Conservation (phyloP, 495 filamentous ascomycete genomes). For the Mycothermus thermophilus region DNA sequence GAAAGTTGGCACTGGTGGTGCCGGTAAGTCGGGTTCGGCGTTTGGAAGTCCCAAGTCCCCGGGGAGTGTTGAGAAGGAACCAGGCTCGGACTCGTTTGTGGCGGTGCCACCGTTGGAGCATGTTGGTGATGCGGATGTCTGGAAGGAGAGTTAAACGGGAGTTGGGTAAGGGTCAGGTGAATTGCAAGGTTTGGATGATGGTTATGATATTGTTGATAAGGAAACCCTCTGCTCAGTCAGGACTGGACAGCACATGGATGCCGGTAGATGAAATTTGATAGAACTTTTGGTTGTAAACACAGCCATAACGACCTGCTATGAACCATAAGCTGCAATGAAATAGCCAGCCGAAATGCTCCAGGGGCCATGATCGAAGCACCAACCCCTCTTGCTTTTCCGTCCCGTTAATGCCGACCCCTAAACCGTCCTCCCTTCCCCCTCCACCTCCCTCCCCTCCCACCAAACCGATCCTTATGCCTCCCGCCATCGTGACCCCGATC, state of each 20-base stretch:
- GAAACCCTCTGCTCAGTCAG: constrained; percentile 4
- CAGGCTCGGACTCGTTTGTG: constrained; percentile 13
- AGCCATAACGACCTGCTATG: too few species aligned
- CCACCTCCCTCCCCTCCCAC: constrained; percentile 22
- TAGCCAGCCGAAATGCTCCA: too few species aligned
- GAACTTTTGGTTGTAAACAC: too few species aligned
- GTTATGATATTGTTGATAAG: constrained; percentile 1
- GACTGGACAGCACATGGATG: too few species aligned
- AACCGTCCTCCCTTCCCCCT: constrained; percentile 18
- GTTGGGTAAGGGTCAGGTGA: not conserved
- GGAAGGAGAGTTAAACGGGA: constrained; percentile 18
- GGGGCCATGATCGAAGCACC: too few species aligned
- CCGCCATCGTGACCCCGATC: constrained; percentile 14
- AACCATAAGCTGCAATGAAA: too few species aligned
- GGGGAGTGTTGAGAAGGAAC: constrained; percentile 5
- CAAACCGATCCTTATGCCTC: constrained; percentile 24
- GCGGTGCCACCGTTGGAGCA: constrained; percentile 18
- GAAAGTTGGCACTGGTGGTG: not conserved
- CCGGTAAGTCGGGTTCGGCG: constrained; percentile 1
- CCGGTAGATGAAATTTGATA: too few species aligned
- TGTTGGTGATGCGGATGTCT: constrained; percentile 24
- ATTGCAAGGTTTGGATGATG: not conserved
- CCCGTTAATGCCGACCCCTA: constrained; percentile 10
- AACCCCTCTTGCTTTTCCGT: too few species aligned
- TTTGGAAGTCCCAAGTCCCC: constrained; percentile 15